Conservation (phyloP, 768 basidiomycete genomes). For the Lactarius sp. region DNA sequence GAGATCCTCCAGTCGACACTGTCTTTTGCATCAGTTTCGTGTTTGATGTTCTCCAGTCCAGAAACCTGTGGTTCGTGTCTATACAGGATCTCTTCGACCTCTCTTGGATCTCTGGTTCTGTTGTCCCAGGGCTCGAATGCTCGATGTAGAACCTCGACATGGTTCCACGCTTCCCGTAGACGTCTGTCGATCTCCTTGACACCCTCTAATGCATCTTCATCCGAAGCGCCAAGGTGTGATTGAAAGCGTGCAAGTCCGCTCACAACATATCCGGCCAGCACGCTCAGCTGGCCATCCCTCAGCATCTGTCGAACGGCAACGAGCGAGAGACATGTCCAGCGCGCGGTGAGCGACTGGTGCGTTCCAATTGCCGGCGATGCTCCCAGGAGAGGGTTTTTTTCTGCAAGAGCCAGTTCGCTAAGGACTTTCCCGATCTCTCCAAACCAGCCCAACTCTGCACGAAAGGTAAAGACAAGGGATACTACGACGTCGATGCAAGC, state of each 20-base stretch:
- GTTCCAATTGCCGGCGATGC: background rate
- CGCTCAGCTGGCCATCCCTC: background rate
- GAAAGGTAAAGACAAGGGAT: background rate
- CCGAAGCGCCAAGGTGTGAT: background rate
- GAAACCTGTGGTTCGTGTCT: background rate
- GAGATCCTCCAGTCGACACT: background rate
- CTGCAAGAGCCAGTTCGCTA: background rate
- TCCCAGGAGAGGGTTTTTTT: background rate
- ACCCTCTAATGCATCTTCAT: background rate
- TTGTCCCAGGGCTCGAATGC: background rate
- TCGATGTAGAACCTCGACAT: background rate
- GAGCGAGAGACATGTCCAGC: constrained; percentile 12
- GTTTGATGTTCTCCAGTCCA: background rate
- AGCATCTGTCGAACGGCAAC: background rate
- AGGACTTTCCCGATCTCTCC: background rate
- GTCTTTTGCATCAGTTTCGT: background rate
- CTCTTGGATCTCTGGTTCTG: background rate
- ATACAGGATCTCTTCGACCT: background rate
- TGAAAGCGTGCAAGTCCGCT: constrained; percentile 1
- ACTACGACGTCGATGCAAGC: background rate
- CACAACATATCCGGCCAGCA: background rate
- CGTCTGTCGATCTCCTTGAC: background rate
- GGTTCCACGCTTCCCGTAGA: background rate
- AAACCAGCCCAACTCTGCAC: background rate
- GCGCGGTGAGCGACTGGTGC: background rate